These are phyloP conservation scores for Thalassiosira mediterranea DNA, from an alignment of 352 stramenopile genomes.

Conservation along the genomic window DNA sequence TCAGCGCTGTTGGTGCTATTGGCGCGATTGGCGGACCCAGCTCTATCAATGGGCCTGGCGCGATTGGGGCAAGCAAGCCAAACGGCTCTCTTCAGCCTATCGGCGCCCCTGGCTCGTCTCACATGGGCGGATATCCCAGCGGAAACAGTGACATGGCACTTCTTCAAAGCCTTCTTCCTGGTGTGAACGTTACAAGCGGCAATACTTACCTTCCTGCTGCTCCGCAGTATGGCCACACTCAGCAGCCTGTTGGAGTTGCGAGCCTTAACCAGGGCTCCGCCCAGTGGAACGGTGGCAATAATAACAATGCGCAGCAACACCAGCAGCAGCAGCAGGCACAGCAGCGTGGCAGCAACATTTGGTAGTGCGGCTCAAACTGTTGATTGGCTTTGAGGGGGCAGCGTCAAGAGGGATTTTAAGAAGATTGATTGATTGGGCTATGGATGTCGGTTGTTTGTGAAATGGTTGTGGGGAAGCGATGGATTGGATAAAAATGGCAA, in stretches of 20 bases:
- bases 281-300: conserved; percentile 43
- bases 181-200: conserved; percentile 82
- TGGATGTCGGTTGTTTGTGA: too few species aligned
- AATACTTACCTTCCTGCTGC: conserved; percentile 42
- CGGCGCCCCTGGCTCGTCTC: conserved; percentile 9
- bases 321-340: conserved; percentile 37
- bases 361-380: too few species aligned
- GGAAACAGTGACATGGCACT: conserved; percentile 81
- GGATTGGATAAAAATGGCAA: conserved; percentile 10
- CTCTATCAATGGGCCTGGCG: too few species aligned
- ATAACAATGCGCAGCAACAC: conserved; percentile 14
- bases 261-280: conserved; percentile 38
- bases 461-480: neutral
- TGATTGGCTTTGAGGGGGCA: too few species aligned
- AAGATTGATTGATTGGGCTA: too few species aligned
- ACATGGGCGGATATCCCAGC: conserved; percentile 43
- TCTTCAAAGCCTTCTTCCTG: conserved; percentile 79
- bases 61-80: conserved; percentile 52
- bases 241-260: conserved; percentile 47
- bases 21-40: conserved; percentile 11
- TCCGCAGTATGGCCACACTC: conserved; percentile 12
- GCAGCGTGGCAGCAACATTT: conserved; percentile 46
- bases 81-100: conserved; percentile 44
- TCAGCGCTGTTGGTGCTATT: conserved; percentile 17
- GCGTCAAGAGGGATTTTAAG: too few species aligned